These are phyloP conservation scores for Fraxinus excelsior DNA, from an alignment of 257 asterid species.

Conservation along the genomic window DNA sequence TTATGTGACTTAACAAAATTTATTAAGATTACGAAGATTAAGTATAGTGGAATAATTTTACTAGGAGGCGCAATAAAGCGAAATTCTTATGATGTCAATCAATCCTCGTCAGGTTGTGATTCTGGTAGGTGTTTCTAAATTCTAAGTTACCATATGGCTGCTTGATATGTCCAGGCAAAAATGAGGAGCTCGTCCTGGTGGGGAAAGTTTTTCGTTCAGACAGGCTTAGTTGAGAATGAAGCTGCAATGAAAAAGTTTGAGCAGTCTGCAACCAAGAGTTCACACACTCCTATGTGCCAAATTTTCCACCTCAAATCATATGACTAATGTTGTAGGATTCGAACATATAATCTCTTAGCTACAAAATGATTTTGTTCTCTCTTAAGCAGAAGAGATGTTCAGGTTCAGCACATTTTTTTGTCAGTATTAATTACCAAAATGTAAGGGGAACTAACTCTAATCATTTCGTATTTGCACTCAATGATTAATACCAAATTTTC, in stretches of 20 bases:
- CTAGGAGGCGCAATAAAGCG: neutral
- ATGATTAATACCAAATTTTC: neutral
- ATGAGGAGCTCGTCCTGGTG: slow-evolving; percentile 86
- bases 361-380: neutral
- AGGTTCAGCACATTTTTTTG: neutral
- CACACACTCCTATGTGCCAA: slow-evolving; percentile 68
- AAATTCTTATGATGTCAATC: neutral
- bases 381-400: neutral
- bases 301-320: slow-evolving; percentile 82
- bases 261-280: slow-evolving; percentile 54
- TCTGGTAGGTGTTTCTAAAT: neutral
- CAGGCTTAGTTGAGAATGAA: slow-evolving; percentile 80
- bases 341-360: neutral
- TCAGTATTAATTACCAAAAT: neutral
- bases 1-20: neutral
- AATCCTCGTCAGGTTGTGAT: neutral
- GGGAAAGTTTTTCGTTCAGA: slow-evolving; percentile 71
- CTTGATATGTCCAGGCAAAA: slow-evolving; percentile 54
- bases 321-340: neutral
- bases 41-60: neutral
- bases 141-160: neutral
- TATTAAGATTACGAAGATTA: neutral
- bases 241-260: slow-evolving; percentile 71
- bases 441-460: neutral
- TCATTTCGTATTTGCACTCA: neutral